Evolutionary conservation across 345 rosid genomes (phyloP).

Genomic region (Hibiscus syriacus): DNA sequence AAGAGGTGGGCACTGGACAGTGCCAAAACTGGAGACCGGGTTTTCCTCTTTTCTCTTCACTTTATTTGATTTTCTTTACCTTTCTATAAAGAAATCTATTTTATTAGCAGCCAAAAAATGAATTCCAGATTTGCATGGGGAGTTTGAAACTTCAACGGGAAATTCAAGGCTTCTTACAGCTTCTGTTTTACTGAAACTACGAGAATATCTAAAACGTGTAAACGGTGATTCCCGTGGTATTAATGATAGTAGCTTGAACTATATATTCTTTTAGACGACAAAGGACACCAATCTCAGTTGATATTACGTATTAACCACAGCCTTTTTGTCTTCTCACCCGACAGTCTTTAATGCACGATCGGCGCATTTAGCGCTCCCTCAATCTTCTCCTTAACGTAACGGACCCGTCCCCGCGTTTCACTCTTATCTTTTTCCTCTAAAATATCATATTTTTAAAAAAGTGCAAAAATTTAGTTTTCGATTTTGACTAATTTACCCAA

Average conservation of each 20-base stretch:
- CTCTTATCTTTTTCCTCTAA: background rate
- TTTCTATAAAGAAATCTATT: background rate
- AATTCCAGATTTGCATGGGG: background rate
- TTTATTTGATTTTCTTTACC: background rate
- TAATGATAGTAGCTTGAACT: no score
- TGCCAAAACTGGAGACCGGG: background rate
- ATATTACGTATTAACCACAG: background rate
- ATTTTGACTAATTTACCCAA: no score
- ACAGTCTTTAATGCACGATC: background rate
- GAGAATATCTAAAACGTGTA: background rate
- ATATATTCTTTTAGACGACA: background rate
- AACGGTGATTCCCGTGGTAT: background rate
- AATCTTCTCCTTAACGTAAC: background rate
- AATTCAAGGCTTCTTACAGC: background rate
- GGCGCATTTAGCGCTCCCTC: background rate
- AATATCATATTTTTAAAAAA: no score
- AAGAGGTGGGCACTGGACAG: background rate
- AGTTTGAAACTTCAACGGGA: background rate
- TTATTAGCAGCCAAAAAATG: background rate
- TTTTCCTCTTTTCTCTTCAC: background rate
- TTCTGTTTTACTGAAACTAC: background rate
- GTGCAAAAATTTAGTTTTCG: no score
- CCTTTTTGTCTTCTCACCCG: background rate
- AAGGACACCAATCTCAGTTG: background rate
- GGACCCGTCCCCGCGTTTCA: background rate